phyloP scores from a whole-genome alignment of 1,284 basidiomycete species.

The Cryptococcus amylolentus region DNA sequence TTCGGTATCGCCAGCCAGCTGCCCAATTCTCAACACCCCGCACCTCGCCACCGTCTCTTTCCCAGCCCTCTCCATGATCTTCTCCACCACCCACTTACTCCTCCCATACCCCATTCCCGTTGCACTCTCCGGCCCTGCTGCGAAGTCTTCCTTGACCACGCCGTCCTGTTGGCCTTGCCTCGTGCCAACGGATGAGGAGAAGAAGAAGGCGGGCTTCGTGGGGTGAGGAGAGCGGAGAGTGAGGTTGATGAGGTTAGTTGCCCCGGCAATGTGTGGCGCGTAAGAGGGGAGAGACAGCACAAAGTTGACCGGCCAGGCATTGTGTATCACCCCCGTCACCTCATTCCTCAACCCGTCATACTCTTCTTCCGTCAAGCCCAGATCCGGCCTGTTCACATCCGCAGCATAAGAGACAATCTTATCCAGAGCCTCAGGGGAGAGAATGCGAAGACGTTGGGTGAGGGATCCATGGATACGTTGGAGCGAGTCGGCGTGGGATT shows the following conservation, averaged over 20 bases:
- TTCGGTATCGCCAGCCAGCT: constrained; percentile 56
- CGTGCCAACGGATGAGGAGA: constrained; percentile 58
- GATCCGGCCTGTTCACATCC: constrained; percentile 49
- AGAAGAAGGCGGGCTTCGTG: constrained; percentile 54
- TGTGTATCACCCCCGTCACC: constrained; percentile 56
- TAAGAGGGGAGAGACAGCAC: constrained; percentile 53
- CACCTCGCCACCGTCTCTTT: constrained; percentile 41
- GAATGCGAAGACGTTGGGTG: constrained; percentile 24
- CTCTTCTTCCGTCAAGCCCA: constrained; percentile 51
- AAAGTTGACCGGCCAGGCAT: constrained; percentile 49
- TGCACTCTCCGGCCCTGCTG: constrained; percentile 29
- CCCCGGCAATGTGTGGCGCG: constrained; percentile 57
- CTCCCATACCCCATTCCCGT: constrained; percentile 57
- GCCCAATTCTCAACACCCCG: constrained; percentile 52
- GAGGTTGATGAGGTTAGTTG: constrained; percentile 58
- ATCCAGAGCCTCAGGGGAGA: constrained; percentile 19
- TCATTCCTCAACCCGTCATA: constrained; percentile 49
- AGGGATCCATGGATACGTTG: constrained; percentile 36
- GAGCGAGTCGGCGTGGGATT: constrained; percentile 33
- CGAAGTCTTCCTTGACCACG: constrained; percentile 29
- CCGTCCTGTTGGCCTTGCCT: constrained; percentile 32
- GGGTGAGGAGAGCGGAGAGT: constrained; percentile 51
- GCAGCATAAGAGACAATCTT: constrained; percentile 53
- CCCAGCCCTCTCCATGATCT: constrained; percentile 53
- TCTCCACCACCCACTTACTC: constrained; percentile 63